A percentile compares a stretch with the other conserved stretches of the same genome.
phyloP scores from a whole-genome alignment of 2,329 filamentous ascomycete species.

The Phialophora chinensis region DNA sequence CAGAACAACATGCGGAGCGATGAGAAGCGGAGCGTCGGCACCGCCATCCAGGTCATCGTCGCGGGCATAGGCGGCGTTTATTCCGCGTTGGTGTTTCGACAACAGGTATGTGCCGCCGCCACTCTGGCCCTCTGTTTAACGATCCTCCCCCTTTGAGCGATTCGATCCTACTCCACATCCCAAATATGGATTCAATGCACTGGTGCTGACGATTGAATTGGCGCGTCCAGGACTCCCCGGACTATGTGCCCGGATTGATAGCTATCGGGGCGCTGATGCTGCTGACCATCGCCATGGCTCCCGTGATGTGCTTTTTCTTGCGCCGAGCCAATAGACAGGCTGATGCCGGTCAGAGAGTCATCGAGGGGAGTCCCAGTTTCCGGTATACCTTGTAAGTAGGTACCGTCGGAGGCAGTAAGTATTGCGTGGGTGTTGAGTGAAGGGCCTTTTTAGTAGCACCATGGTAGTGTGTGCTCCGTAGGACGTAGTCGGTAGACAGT shows the following conservation, averaged over 20 bases:
- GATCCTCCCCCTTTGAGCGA: not conserved
- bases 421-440: too few species aligned
- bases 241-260: constrained; percentile 6
- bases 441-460: too few species aligned
- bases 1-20: constrained; percentile 14
- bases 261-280: not conserved
- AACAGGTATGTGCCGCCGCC: not conserved
- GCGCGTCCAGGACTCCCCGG: not conserved
- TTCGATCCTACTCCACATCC: too few species aligned
- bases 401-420: not conserved
- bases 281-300: not conserved
- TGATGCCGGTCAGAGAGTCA: not conserved
- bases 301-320: constrained; percentile 1
- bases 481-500: too few species aligned
- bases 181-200: too few species aligned
- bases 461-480: too few species aligned
- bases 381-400: not conserved
- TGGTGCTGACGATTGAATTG: not conserved
- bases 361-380: not conserved
- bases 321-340: not conserved
- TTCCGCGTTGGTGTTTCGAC: constrained; percentile 6
- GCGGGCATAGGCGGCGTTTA: constrained; percentile 5
- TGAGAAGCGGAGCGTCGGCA: constrained; percentile 1
- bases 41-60: constrained; percentile 4
- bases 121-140: too few species aligned